Evolutionary conservation across 768 basidiomycete species (phyloP), one percentile per base, ranked within the genome.

Genomic region (Dioszegia aurantiaca): DNA sequence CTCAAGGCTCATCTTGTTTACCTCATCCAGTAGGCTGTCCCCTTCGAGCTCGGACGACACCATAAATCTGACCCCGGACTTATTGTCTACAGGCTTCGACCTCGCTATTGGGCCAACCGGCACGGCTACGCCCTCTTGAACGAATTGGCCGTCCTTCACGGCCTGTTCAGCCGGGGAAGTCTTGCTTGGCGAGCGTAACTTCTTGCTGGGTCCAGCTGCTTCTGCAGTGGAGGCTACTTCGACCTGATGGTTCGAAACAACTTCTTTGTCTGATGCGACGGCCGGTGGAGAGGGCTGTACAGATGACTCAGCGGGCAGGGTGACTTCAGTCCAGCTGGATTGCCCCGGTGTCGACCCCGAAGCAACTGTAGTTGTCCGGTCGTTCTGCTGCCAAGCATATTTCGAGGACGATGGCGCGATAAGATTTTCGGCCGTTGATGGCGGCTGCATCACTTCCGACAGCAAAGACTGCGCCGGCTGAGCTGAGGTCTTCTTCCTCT

Each of bases 1-100:
- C 42, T 73, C 70, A 56, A 76, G 53, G 52, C 69, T 73, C 70
- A 73, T 77, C 61, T 75, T 74, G 53, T 74, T 73, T 10, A 77
- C 70, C 53, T 77, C 75, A 26, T 74, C 70, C 21, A 77, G 48
- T 23, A 77, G 49, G 36, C 68, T 67, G 49, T 76, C 73, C 12
- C 66, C 71, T 37, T 77, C 75, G 3, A 75, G 63, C 59, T 77
- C 73, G 48, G 66, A 67, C 1, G 68, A 70, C 4, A 73, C 73
- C 72, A 75, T 72, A 58, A 77, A 77, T 33, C 70, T 55, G 10
- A 77, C 73, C 19, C 70, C 72, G 3, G 71, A 58, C 47, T 69
- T 68, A 16, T 36, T 1, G 1, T 70, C 65, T 31, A 43, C 54
- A 16, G 48, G 55, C 24, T 60, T 56, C 23, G 54, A 28, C 24